Evolutionary conservation across 345 rosid species (phyloP).

Genomic region (Conringia planisiliqua): DNA sequence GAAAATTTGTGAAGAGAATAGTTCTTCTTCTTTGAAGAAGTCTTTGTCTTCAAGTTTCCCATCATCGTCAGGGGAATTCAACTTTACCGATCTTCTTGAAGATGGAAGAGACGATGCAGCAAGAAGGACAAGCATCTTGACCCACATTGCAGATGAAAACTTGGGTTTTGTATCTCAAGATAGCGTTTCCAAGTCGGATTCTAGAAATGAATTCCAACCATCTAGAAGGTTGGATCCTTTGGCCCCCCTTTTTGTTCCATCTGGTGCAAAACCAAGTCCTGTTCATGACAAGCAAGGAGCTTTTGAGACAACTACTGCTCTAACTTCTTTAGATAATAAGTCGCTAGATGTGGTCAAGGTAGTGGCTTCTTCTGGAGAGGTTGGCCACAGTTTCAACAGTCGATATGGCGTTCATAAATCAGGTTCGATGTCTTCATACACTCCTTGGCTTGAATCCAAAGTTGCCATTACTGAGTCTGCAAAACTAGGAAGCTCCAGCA

Average conservation of each 20-base stretch:
- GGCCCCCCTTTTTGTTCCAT: slow-evolving; percentile 34
- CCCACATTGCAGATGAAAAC: background rate
- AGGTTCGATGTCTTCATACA: slow-evolving; percentile 31
- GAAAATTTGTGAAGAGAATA: slow-evolving; percentile 16
- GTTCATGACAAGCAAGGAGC: slow-evolving; percentile 22
- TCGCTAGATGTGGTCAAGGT: slow-evolving; percentile 3
- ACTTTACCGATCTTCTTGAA: background rate
- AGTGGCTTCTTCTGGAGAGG: slow-evolving; percentile 29
- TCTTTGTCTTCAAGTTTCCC: slow-evolving; percentile 32
- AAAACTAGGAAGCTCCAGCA: slow-evolving; percentile 26
- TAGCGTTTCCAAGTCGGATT: background rate
- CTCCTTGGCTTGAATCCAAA: slow-evolving; percentile 17
- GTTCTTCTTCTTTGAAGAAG: slow-evolving; percentile 28
- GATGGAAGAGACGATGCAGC: background rate
- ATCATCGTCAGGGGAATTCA: slow-evolving; percentile 23
- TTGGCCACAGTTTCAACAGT: slow-evolving; percentile 4
- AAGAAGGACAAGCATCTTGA: background rate
- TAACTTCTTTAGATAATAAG: background rate
- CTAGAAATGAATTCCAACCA: slow-evolving; percentile 14
- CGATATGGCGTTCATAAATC: slow-evolving; percentile 12
- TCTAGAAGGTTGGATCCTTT: slow-evolving; percentile 34
- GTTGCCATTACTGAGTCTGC: slow-evolving; percentile 24
- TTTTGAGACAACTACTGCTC: background rate
- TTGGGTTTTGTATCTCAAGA: slow-evolving; percentile 22
- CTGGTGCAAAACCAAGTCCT: slow-evolving; percentile 19